Evolutionary conservation across 495 filamentous ascomycete species (phyloP).

Genomic region (Daldinia bambusicola): DNA sequence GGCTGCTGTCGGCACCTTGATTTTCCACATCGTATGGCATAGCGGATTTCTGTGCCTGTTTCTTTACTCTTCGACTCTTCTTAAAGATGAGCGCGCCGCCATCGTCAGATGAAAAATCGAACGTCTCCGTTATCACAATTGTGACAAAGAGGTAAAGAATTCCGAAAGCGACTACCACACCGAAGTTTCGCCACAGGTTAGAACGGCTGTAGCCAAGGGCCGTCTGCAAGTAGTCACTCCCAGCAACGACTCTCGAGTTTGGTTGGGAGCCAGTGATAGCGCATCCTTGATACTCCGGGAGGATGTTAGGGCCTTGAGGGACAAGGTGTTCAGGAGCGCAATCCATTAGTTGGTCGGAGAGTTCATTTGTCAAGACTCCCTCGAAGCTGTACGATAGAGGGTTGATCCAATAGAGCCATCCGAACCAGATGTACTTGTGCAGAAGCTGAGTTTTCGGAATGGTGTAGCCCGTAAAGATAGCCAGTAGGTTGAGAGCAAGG

Average conservation of each 20-base stretch:
- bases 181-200: constrained; percentile 85
- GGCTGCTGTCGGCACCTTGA: constrained; percentile 25
- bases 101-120: constrained; percentile 56
- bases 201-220: constrained; percentile 68
- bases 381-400: constrained; percentile 68
- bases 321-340: constrained; percentile 68
- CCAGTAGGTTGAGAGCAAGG: constrained; percentile 70
- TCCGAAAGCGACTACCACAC: constrained; percentile 75
- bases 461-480: constrained; percentile 67
- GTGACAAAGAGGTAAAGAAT: constrained; percentile 77
- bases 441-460: constrained; percentile 54
- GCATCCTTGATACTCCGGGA: constrained; percentile 69
- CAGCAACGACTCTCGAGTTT: constrained; percentile 58
- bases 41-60: constrained; percentile 56
- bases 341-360: constrained; percentile 54
- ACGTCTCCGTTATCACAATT: constrained; percentile 57
- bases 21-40: constrained; percentile 61
- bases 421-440: constrained; percentile 64
- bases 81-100: constrained; percentile 75
- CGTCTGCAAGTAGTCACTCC: constrained; percentile 66
- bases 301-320: constrained; percentile 61
- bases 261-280: constrained; percentile 65
- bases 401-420: constrained; percentile 67
- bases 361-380: constrained; percentile 68
- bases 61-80: constrained; percentile 68